Conservation (phyloP, 495 filamentous ascomycete genomes). For the Trichoderma asperelloides region DNA sequence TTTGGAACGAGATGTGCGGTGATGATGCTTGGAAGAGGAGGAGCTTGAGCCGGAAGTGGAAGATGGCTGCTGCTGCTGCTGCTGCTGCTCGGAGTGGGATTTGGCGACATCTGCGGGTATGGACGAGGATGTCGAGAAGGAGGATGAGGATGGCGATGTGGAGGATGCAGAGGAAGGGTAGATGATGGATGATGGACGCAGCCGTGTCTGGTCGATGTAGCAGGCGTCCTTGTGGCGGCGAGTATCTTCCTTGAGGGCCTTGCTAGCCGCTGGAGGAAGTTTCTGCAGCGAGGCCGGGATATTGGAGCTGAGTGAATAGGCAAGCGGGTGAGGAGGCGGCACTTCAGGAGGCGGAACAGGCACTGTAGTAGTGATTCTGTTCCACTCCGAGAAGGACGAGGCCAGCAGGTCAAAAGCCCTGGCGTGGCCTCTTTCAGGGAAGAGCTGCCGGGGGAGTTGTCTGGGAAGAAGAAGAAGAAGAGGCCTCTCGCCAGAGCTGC, state of each 20-base stretch:
- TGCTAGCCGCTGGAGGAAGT: background rate
- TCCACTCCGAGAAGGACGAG: background rate
- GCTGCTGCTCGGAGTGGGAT: constrained; percentile 17
- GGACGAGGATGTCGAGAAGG: background rate
- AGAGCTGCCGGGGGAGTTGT: constrained; percentile 62
- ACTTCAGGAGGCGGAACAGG: background rate
- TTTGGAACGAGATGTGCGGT: background rate
- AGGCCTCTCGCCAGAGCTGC: constrained; percentile 24
- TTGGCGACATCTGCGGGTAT: background rate
- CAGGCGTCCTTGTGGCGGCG: constrained; percentile 1
- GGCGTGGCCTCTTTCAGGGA: background rate
- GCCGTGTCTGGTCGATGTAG: background rate
- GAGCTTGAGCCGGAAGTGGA: constrained; percentile 20
- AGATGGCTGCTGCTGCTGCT: constrained; percentile 14
- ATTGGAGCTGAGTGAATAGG: background rate
- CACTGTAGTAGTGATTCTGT: background rate
- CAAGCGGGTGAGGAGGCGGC: background rate
- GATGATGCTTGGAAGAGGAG: constrained; percentile 1
- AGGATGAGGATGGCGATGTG: background rate
- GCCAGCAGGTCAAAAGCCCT: background rate
- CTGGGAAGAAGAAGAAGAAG: constrained; percentile 79
- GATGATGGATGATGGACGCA: background rate
- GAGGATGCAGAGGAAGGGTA: background rate
- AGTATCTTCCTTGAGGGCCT: constrained; percentile 4
- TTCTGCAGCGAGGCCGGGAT: background rate